Base-by-base conservation (phyloP, 352 stramenopile species). In the Blastocystis sp. region DNA sequence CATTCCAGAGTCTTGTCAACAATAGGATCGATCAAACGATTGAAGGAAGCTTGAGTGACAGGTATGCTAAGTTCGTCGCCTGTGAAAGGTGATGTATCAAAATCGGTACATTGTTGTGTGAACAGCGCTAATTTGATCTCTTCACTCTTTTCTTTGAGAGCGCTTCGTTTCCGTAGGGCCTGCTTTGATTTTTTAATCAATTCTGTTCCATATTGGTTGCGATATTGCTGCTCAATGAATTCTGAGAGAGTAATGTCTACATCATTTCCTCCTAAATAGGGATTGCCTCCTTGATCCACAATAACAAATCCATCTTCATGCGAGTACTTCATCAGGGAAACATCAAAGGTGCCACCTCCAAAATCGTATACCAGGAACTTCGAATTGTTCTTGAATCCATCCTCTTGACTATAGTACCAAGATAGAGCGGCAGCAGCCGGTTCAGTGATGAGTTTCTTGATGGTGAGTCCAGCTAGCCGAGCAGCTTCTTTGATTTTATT, bases 141-240 rank as follows among this genome's bases (percentile, higher is more conserved):
- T 39, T 83, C 71, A 24, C 71, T 67, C 14, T 42, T 32, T 19
- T 32, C n/a, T 4, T 43, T 65, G 1, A 61, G 51, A 52, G 43
- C 6, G 0, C 27, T 66, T 0, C 19, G 5, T n/a, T 66, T 7
- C 21, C 49, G 27, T 11, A 51, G 49, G 29, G 9, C 3, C 32
- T 14, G 42, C 24, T 46, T 46, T 0, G 49, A n/a, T 0, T 57
- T 29, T 24, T 29, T 29, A 66, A 52, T 66, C 3, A 98, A 91
- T 90, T 98, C 94, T 69, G 98, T 95, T 85, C 94, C 94, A 29
- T 89, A 92, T 59, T 98, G 93, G 89, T 97, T 95, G 89, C 97
- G 97, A 90, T 98, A 98, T 87, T 97, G 90, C 56, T 89, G 89
- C 37, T 98, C 89, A 43, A 98, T 91, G 90, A 97, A 93, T 78